These are phyloP conservation scores for Scopulariopsis brevicaulis DNA, from an alignment of 2,329 filamentous ascomycete genomes.

Conservation along the genomic window DNA sequence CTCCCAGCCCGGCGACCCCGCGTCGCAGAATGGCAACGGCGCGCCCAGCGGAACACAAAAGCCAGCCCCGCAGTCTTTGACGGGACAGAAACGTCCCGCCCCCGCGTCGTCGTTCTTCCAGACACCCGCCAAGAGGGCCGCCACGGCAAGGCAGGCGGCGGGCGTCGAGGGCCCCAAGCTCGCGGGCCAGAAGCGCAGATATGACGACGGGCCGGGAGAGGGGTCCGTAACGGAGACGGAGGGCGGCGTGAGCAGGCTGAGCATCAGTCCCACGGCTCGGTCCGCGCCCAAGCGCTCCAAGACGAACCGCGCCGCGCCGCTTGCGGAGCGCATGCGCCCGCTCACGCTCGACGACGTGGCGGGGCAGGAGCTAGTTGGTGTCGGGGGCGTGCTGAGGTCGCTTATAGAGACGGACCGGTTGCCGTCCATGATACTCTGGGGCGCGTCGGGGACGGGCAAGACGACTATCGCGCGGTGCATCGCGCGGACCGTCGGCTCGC, in stretches of 20 bases:
- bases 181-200: conserved; percentile 36
- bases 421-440: conserved; percentile 94
- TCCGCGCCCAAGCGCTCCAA: conserved; percentile 50
- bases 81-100: conserved; percentile 38
- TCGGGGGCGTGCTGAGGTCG: conserved; percentile 69
- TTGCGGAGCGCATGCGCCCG: conserved; percentile 92
- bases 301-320: conserved; percentile 60
- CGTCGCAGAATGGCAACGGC: conserved; percentile 1
- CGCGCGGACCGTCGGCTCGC: conserved; percentile 66
- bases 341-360: conserved; percentile 72
- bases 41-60: conserved; percentile 6
- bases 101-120: conserved; percentile 47
- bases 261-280: conserved; percentile 4
- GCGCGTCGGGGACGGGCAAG: conserved; percentile 70
- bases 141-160: conserved; percentile 2
- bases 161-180: conserved; percentile 7
- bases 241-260: conserved; percentile 7
- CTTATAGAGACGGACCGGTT: conserved; percentile 79
- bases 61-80: neutral
- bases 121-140: conserved; percentile 45
- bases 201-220: conserved; percentile 40
- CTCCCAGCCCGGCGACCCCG: conserved; percentile 13
- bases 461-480: conserved; percentile 90
- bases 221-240: conserved; percentile 3
- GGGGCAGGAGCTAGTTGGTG: conserved; percentile 85